Conservation (phyloP, 192 early-diverging fungal genomes). For the Podila epicladia region DNA sequence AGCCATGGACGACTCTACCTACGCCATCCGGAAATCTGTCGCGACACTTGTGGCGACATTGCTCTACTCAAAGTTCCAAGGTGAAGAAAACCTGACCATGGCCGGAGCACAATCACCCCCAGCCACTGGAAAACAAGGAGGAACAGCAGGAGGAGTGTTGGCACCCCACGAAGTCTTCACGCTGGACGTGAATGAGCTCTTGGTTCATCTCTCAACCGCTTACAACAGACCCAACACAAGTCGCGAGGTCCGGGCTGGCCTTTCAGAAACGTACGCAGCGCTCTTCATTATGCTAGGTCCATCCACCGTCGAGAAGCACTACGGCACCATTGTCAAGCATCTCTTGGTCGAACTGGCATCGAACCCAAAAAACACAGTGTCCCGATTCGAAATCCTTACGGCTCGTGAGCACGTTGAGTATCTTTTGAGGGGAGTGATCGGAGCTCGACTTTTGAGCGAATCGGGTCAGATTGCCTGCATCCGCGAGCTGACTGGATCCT, state of each 20-base stretch:
- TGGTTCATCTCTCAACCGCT: conserved; percentile 68
- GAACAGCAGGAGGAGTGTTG: neutral
- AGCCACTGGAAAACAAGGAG: conserved; percentile 18
- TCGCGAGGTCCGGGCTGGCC: conserved; percentile 77
- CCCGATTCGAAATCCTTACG: conserved; percentile 65
- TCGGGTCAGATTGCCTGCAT: conserved; percentile 78
- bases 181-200: conserved; percentile 72
- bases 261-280: conserved; percentile 82
- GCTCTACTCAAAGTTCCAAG: conserved; percentile 49
- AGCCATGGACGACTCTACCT: conserved; percentile 53
- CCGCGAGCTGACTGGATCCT: conserved; percentile 65
- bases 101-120: conserved; percentile 38
- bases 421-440: conserved; percentile 79
- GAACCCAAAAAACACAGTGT: conserved; percentile 58
- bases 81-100: conserved; percentile 51
- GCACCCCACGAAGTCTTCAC: conserved; percentile 28
- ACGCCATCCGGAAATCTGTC: conserved; percentile 48
- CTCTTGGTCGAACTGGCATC: conserved; percentile 69
- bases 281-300: conserved; percentile 78
- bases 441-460: conserved; percentile 79
- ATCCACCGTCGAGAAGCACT: conserved; percentile 78
- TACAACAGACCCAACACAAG: conserved; percentile 71
- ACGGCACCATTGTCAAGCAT: conserved; percentile 73
- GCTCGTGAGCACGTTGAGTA: conserved; percentile 69
- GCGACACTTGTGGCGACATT: conserved; percentile 50